Conservation (phyloP, 176 grass and related monocot species). For the Chloris gayana region DNA sequence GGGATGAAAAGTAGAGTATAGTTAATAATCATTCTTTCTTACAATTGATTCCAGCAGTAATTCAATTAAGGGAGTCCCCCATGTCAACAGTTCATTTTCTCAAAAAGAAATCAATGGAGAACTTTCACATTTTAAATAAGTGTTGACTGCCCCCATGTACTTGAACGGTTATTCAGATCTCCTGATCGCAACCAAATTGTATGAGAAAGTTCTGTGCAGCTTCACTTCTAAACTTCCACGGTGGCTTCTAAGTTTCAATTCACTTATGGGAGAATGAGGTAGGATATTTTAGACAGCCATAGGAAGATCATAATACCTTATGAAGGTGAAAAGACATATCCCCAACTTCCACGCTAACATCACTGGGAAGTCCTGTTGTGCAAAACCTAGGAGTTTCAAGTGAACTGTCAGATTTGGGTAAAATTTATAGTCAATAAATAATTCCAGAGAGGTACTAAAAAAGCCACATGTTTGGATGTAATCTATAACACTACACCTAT, state of each 20-base stretch:
- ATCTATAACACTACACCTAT: neutral
- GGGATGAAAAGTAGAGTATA: neutral
- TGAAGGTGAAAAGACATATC: slow-evolving; percentile 99
- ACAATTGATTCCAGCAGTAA: neutral
- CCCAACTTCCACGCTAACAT: slow-evolving; percentile 87
- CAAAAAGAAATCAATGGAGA: neutral
- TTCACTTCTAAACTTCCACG: slow-evolving; percentile 25
- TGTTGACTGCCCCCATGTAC: too few species aligned
- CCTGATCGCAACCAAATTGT: neutral
- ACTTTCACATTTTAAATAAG: neutral
- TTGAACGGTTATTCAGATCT: neutral
- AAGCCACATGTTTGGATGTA: neutral
- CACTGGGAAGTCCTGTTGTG: slow-evolving; percentile 87
- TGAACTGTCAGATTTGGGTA: neutral
- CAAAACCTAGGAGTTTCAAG: slow-evolving; percentile 79
- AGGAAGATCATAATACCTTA: slow-evolving; percentile 62
- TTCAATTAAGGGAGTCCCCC: neutral
- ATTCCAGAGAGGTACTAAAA: slow-evolving; percentile 6
- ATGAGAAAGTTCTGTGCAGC: neutral
- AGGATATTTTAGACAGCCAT: neutral
- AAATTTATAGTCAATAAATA: neutral
- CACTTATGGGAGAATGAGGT: neutral
- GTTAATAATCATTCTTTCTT: slow-evolving; percentile 8
- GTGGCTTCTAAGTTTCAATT: neutral
- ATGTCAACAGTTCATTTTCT: neutral